Evolutionary conservation across 2,329 filamentous ascomycete genomes (phyloP).

Genomic region (Bipolaris cookei): DNA sequence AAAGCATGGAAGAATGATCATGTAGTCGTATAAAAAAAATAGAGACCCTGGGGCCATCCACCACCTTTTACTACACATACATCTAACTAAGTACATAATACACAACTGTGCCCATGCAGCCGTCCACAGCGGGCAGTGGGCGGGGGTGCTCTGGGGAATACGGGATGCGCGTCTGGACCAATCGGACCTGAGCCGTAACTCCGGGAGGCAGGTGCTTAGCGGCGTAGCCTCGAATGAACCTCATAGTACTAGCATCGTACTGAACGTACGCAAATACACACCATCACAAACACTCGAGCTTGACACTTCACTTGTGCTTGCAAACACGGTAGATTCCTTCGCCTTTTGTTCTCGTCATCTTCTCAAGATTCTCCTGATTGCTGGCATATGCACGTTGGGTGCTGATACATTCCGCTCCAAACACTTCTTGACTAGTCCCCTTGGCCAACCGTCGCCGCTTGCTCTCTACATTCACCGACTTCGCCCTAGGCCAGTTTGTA

Average conservation of each 20-base stretch:
- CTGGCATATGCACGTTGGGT: slow-evolving; percentile 4
- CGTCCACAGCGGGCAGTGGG: too few relatives aligned
- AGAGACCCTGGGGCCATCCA: too few relatives aligned
- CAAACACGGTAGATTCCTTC: not conserved
- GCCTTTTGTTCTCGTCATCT: not conserved
- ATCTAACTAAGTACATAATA: not conserved
- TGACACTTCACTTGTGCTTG: not conserved
- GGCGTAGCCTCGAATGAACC: slow-evolving; percentile 11
- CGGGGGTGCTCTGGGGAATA: slow-evolving; percentile 8
- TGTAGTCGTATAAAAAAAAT: not conserved
- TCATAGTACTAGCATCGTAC: slow-evolving; percentile 7
- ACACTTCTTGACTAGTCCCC: slow-evolving; percentile 4
- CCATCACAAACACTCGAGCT: not conserved
- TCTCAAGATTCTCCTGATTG: slow-evolving; percentile 5
- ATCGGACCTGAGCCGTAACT: slow-evolving; percentile 17
- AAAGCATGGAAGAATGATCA: slow-evolving; percentile 27
- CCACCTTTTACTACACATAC: not conserved
- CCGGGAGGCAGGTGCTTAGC: slow-evolving; percentile 16
- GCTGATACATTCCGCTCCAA: slow-evolving; percentile 10
- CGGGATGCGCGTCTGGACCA: slow-evolving; percentile 3
- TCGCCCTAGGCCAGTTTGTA: not conserved
- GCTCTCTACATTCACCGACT: not conserved
- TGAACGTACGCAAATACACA: slow-evolving; percentile 7
- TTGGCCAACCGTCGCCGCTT: slow-evolving; percentile 2
- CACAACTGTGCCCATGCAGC: not conserved